Conservation (phyloP, 371 early-diverging fungal genomes). For the Mortierella sp. region DNA sequence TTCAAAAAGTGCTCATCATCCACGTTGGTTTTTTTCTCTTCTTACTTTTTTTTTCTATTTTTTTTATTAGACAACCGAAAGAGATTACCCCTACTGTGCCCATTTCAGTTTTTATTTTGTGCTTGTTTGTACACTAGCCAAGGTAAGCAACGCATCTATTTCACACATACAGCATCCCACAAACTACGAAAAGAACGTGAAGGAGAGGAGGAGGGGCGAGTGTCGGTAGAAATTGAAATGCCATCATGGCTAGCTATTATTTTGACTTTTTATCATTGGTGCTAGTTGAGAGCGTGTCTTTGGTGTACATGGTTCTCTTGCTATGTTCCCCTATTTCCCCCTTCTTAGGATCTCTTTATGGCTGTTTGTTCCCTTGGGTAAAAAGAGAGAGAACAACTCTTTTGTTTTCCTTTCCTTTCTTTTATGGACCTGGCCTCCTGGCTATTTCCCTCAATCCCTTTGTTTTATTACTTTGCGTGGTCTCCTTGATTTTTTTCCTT, state of each 20-base stretch:
- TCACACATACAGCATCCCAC: background rate
- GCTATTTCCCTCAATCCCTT: background rate
- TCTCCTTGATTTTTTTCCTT: background rate
- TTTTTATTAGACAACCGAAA: background rate
- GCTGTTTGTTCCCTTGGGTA: background rate
- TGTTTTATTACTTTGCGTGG: background rate
- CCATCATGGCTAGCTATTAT: no score
- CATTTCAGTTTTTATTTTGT: background rate
- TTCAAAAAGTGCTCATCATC: background rate
- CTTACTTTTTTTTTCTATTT: background rate
- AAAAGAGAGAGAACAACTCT: conserved; percentile 1
- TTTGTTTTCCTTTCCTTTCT: background rate
- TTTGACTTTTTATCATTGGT: background rate
- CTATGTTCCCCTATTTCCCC: background rate
- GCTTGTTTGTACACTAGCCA: background rate
- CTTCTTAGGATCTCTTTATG: background rate
- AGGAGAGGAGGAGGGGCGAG: background rate
- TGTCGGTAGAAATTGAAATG: background rate
- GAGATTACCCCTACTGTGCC: background rate
- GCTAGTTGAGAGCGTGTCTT: background rate
- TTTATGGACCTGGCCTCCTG: background rate
- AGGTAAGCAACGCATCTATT: background rate
- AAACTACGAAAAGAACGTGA: background rate
- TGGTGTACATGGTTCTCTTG: background rate
- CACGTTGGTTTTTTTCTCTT: background rate